Evolutionary conservation across 495 filamentous ascomycete genomes (phyloP), one percentile per base, ranked within the genome.

Genomic region (Penicillium longicatenatum): DNA sequence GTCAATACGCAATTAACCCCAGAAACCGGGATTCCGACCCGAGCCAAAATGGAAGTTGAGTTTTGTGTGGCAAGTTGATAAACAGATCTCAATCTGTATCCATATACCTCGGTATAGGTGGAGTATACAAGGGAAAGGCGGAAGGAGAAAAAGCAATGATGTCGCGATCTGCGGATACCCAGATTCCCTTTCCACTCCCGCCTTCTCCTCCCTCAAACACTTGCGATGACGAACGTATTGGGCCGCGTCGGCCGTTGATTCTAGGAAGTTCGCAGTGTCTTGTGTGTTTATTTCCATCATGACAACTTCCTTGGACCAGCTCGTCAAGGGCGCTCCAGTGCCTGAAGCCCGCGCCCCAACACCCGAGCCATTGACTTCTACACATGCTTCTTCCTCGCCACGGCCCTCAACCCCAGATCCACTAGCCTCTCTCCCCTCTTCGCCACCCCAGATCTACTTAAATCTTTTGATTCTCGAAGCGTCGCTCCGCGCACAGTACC

Each of bases 391-490:
- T 47, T 67, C 76, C 61, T 52, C 76, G 46, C 65, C 72, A 54
- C 70, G 72, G 50, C 64, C 68, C 55, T 67, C 74, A 72, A 82
- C 71, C 58, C 82, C 72, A 63, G 89, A 97, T 70, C 93, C 93
- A 39, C 79, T 92, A 47, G 86, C 87, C 54, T 83, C 86, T 41
- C 84, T 95, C 29, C 93, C 94, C 11, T 93, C 89, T 58, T 91
- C 93, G 29, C 93, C 89, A 69, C 91, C 91, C n/a, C 95, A 97
- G 76, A 97, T 98, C 65, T 99, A 98, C 77, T 84, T 98, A 63
- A 99, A 99, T 70, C 89, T 99, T 37, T 80, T 99, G 51, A 93
- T 99, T 64, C 88, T 99, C 68, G 94, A 99, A 73, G 91, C 92
- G 48, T 96, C 91, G 14, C 80, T 99, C 22, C 92, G 94, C 43